These are phyloP conservation scores for Zymoseptoria crescenta DNA, from an alignment of 2,329 filamentous ascomycete species.

Conservation along the genomic window DNA sequence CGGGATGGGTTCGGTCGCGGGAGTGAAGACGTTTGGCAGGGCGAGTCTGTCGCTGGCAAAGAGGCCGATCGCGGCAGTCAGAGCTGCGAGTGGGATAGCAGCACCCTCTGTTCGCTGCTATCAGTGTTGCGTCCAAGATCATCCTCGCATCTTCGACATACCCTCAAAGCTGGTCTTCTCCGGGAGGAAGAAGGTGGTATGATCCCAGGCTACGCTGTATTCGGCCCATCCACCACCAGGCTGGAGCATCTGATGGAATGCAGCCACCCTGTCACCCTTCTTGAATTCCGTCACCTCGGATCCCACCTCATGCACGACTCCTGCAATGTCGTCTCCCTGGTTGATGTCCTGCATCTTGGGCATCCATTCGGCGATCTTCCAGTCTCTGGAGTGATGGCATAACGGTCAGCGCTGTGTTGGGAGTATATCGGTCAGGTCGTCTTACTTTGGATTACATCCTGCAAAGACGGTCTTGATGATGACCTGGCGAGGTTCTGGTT, in stretches of 20 bases:
- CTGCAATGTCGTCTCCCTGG: slow-evolving; percentile 31
- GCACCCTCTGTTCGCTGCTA: slow-evolving; percentile 31
- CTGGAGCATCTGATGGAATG: slow-evolving; percentile 46
- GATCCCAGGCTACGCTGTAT: slow-evolving; percentile 49
- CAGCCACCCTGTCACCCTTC: slow-evolving; percentile 50
- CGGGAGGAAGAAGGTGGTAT: slow-evolving; percentile 52
- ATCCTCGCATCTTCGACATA: slow-evolving; percentile 13
- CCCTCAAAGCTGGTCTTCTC: slow-evolving; percentile 45
- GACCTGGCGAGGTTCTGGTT: slow-evolving; percentile 27
- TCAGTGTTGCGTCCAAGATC: background rate
- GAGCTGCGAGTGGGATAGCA: slow-evolving; percentile 39
- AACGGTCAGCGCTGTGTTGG: background rate
- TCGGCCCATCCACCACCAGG: slow-evolving; percentile 52
- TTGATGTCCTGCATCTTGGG: slow-evolving; percentile 14
- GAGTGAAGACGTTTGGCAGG: slow-evolving; percentile 36
- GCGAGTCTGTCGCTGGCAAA: slow-evolving; percentile 32
- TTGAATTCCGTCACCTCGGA: slow-evolving; percentile 50
- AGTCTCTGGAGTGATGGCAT: background rate
- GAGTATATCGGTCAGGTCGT: background rate
- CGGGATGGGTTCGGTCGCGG: slow-evolving; percentile 23
- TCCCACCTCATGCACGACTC: slow-evolving; percentile 48
- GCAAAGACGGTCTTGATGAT: slow-evolving; percentile 27
- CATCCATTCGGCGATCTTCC: slow-evolving; percentile 18
- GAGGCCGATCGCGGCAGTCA: slow-evolving; percentile 41
- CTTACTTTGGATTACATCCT: slow-evolving; percentile 26